Conservation (phyloP, 495 filamentous ascomycete species). For the Cladorrhinum samala region DNA sequence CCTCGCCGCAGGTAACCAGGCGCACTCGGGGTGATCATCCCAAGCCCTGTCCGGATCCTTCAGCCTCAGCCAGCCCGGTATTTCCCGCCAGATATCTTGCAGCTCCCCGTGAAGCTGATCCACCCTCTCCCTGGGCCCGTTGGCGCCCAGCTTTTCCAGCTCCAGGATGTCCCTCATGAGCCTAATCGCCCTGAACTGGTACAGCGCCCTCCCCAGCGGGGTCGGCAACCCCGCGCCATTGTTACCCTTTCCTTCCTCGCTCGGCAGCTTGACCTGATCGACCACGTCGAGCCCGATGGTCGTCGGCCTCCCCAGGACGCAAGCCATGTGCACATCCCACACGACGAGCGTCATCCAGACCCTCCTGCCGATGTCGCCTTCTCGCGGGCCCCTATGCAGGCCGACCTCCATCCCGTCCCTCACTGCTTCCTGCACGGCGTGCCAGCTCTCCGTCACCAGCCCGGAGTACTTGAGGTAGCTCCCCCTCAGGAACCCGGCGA, state of each 20-base stretch:
- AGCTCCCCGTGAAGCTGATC: conserved; percentile 49
- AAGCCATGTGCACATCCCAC: conserved; percentile 57
- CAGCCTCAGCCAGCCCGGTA: conserved; percentile 47
- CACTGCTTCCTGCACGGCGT: conserved; percentile 51
- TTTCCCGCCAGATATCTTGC: conserved; percentile 38
- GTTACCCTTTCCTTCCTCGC: no score
- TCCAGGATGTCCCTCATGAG: conserved; percentile 34
- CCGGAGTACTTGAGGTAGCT: conserved; percentile 45
- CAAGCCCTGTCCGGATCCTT: conserved; percentile 51
- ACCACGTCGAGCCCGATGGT: conserved; percentile 25
- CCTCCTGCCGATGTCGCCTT: conserved; percentile 45
- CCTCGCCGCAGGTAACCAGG: conserved; percentile 47
- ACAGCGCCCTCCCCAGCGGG: conserved; percentile 35
- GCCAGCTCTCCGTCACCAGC: conserved; percentile 47
- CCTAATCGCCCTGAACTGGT: conserved; percentile 28
- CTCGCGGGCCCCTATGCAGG: conserved; percentile 51
- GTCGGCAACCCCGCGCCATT: conserved; percentile 41
- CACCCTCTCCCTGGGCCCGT: conserved; percentile 43
- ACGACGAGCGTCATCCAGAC: conserved; percentile 52
- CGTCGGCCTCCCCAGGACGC: conserved; percentile 53
- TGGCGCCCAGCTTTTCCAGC: conserved; percentile 48
- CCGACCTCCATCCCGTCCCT: conserved; percentile 60
- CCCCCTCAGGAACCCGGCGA: conserved; percentile 50
- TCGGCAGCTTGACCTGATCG: no score
- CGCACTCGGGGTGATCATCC: conserved; percentile 41